phyloP scores from a whole-genome alignment of 805 yeast species.

The Ogataea saltuana region DNA sequence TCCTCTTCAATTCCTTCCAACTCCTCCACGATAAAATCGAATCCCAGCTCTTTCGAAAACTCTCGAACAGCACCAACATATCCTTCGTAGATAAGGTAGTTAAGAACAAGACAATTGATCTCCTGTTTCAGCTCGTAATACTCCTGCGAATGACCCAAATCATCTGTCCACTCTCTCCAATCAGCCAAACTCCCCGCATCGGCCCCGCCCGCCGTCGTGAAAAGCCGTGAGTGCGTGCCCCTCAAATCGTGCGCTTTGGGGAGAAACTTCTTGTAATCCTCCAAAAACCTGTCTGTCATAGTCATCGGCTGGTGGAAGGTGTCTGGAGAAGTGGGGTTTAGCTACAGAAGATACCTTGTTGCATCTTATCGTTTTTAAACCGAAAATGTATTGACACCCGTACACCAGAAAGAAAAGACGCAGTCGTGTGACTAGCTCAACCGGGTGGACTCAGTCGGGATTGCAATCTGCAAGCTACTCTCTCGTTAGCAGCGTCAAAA shows the following conservation, averaged over 20 bases:
- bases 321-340: not conserved
- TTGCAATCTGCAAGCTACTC: too few species aligned
- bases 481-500: too few species aligned
- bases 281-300: not conserved
- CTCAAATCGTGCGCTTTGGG: not conserved
- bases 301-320: not conserved
- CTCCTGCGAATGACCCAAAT: slow-evolving; percentile 6
- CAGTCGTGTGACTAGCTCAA: too few species aligned
- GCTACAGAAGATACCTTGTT: too few species aligned
- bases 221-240: not conserved
- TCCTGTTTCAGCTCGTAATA: slow-evolving; percentile 24
- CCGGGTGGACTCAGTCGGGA: too few species aligned
- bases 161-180: slow-evolving; percentile 7
- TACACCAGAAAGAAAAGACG: not conserved
- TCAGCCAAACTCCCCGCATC: slow-evolving; percentile 1
- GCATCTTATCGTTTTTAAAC: too few species aligned
- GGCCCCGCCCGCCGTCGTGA: not conserved
- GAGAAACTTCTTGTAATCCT: not conserved
- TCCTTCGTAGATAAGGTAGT: slow-evolving; percentile 77
- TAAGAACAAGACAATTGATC: slow-evolving; percentile 58
- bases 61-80: slow-evolving; percentile 65
- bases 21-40: slow-evolving; percentile 30
- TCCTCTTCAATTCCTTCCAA: slow-evolving; percentile 25
- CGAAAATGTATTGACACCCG: too few species aligned
- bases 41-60: slow-evolving; percentile 59